Conservation (phyloP, 2,329 filamentous ascomycete species). For the Xylariaceae sp. region DNA sequence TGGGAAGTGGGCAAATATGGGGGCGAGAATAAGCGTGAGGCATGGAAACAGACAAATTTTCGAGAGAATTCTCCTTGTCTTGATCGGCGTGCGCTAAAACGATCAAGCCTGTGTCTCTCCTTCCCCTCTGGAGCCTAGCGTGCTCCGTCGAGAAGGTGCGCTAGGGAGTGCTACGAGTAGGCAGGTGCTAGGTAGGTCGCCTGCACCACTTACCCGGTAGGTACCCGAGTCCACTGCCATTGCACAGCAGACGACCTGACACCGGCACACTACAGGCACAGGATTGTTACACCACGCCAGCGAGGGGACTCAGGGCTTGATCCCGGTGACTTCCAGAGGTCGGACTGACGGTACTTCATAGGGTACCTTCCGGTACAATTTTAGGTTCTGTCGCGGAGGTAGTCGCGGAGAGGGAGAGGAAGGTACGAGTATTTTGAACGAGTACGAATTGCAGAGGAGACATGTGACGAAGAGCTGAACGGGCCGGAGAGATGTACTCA, state of each 20-base stretch:
- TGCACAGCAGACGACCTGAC: background rate
- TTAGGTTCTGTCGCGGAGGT: too few species aligned
- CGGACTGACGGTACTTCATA: background rate
- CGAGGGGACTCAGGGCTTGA: background rate
- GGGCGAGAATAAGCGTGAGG: too few species aligned
- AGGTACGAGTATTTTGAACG: background rate
- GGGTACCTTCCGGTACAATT: too few species aligned
- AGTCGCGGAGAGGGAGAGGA: background rate
- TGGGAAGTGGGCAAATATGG: too few species aligned
- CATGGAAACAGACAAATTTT: background rate
- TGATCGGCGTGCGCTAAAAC: too few species aligned
- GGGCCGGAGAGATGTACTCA: background rate
- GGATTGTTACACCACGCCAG: background rate
- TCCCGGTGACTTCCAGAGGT: background rate
- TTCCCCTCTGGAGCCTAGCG: background rate
- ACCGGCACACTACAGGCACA: background rate
- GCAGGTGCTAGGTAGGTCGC: background rate
- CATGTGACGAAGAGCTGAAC: background rate
- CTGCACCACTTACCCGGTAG: background rate
- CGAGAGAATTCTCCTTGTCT: background rate
- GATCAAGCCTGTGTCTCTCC: background rate
- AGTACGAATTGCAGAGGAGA: background rate
- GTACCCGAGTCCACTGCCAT: background rate
- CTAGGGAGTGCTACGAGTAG: too few species aligned
- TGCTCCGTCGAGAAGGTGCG: too few species aligned